A percentile compares a stretch with the other conserved stretches of the same genome.
Evolutionary conservation across 345 rosid species (phyloP).

Genomic region (Triadica sebifera): DNA sequence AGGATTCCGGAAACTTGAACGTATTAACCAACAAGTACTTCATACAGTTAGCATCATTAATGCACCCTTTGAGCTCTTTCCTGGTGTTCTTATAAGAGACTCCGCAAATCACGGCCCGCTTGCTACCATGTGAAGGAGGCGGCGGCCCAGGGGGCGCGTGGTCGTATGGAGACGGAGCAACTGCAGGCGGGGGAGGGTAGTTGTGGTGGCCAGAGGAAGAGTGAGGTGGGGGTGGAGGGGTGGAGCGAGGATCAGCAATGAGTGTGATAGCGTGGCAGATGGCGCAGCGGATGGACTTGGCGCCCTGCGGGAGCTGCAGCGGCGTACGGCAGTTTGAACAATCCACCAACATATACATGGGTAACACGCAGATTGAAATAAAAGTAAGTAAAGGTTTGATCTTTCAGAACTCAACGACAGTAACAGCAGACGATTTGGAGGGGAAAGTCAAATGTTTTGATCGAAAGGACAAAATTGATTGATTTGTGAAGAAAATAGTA

Average conservation of each 20-base stretch:
- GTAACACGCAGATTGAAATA: background rate
- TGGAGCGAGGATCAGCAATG: constrained; percentile 37
- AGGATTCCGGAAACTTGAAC: constrained; percentile 75
- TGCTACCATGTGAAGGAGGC: constrained; percentile 52
- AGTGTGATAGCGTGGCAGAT: constrained; percentile 59
- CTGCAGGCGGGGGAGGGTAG: constrained; percentile 19
- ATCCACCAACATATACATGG: constrained; percentile 53
- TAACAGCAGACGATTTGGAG: background rate
- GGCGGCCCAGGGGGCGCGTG: constrained; percentile 56
- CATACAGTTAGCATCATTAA: constrained; percentile 83
- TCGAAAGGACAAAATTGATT: no score
- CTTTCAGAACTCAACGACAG: background rate
- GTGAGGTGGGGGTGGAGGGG: constrained; percentile 12
- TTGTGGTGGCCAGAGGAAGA: constrained; percentile 16
- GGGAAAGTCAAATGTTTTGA: no score
- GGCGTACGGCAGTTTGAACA: constrained; percentile 73
- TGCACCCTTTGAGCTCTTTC: constrained; percentile 74
- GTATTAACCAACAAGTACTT: constrained; percentile 72
- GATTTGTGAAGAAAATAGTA: no score
- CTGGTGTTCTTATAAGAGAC: constrained; percentile 53
- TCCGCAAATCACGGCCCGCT: constrained; percentile 79
- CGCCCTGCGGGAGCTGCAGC: constrained; percentile 66
- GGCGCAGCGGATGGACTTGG: constrained; percentile 66
- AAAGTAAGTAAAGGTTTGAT: background rate
- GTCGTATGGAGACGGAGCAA: constrained; percentile 37